Evolutionary conservation across 23 red algal genomes (phyloP).

Genomic region (Gracilaria caudata): DNA sequence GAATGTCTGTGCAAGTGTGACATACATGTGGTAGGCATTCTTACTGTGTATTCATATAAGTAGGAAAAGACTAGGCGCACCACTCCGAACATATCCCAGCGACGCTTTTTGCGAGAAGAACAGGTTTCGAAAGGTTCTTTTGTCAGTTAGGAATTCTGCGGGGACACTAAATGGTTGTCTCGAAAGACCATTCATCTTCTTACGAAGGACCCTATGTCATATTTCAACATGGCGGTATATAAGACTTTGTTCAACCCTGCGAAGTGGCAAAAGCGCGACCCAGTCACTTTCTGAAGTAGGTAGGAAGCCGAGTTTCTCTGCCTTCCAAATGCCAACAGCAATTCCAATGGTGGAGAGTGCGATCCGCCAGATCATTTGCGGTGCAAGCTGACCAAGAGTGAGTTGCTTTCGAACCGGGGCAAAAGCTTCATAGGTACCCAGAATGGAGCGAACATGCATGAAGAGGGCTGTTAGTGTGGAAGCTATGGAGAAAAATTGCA

Average conservation of each 20-base stretch:
- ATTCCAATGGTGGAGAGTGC: slow-evolving; percentile 30
- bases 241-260: slow-evolving; percentile 10
- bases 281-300: slow-evolving; percentile 73
- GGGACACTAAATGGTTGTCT: neutral
- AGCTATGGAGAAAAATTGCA: slow-evolving; percentile 55
- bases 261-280: slow-evolving; percentile 49
- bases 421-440: slow-evolving; percentile 40
- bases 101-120: too few relatives aligned
- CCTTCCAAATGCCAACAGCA: slow-evolving; percentile 40
- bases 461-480: slow-evolving; percentile 60
- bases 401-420: slow-evolving; percentile 21
- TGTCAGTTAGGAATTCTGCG: neutral
- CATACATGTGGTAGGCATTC: too few relatives aligned
- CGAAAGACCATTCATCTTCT: too few relatives aligned
- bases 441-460: slow-evolving; percentile 54
- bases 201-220: neutral
- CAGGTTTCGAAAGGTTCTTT: too few relatives aligned
- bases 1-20: too few relatives aligned
- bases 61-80: too few relatives aligned
- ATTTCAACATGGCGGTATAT: neutral
- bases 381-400: neutral
- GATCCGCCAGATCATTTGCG: slow-evolving; percentile 26
- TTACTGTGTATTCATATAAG: too few relatives aligned
- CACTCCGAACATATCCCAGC: too few relatives aligned
- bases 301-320: slow-evolving; percentile 49